Base-by-base conservation (phyloP, 805 yeast species). In the Lipomyces starkeyi region DNA sequence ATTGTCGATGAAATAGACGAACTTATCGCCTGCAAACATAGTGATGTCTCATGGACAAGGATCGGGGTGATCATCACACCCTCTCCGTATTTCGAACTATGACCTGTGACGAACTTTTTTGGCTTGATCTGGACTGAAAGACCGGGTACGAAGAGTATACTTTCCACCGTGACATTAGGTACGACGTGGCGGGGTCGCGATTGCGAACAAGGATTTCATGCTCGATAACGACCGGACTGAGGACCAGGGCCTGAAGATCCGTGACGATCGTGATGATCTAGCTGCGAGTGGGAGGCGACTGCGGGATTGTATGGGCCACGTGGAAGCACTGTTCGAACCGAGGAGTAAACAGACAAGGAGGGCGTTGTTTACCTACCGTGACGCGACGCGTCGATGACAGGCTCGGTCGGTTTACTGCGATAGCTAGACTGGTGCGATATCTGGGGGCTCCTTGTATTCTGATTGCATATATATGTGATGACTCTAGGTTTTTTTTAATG, bases 251-350 rank as follows among this genome's bases (percentile, higher is more conserved):
- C 49, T 43, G 49, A 43, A 17, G 49, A 43, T 43, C 49, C 9
- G 49, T n/a, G 49, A n/a, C 49, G 49, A 43, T 43, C 49, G 22
- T 43, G 49, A 43, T 43, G 49, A 43, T 37, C 43, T 13, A n/a
- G 22, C 49, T 7, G 20, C 22, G 49, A n/a, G 49, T 8, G 49
- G 3, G 14, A n/a, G 14, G 3, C 49, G 49, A 17, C 49, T n/a
- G 49, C 22, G 22, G 8, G 22, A n/a, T 6, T 17, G 8, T 7
- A 43, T 8, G 22, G 3, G 49, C 49, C 49, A 43, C 49, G 49
- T 43, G 49, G 22, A 17, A n/a, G 22, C 49, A n/a, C 49, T 43
- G 49, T 43, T 43, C 49, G 49, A 43, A 43, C 43, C 43, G 43
- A 37, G 17, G 13, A 3, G 43, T 37, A 43, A 5, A 17, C 20